phyloP scores from a whole-genome alignment of 164 flowering plant species.

The Tetracentron sinense region DNA sequence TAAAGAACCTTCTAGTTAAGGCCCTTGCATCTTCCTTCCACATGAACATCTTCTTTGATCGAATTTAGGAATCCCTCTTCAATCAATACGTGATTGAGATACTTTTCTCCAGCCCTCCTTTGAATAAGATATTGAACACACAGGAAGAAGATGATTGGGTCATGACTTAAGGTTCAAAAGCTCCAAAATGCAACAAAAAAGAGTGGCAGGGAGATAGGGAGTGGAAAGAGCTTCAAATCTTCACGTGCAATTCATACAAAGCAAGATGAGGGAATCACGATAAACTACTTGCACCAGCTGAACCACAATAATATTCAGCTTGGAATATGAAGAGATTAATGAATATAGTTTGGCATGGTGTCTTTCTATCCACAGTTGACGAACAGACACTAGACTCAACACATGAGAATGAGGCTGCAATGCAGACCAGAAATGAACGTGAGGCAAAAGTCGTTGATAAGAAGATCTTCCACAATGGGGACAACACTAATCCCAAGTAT shows the following conservation, averaged over 20 bases:
- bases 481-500: conserved; percentile 49
- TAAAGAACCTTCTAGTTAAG: conserved; percentile 52
- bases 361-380: conserved; percentile 50
- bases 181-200: conserved; percentile 30
- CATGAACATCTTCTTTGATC: conserved; percentile 50
- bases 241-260: conserved; percentile 25
- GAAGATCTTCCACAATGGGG: conserved; percentile 53
- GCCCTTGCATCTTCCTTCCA: conserved; percentile 53
- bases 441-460: conserved; percentile 58
- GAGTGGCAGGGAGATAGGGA: conserved; percentile 25
- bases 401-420: conserved; percentile 34
- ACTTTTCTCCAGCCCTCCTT: conserved; percentile 49
- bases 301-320: conserved; percentile 66
- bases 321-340: conserved; percentile 76
- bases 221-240: conserved; percentile 29
- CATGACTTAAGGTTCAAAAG: conserved; percentile 35
- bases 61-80: conserved; percentile 59
- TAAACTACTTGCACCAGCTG: conserved; percentile 57
- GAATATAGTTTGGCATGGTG: conserved; percentile 48
- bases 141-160: conserved; percentile 38
- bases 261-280: conserved; percentile 36
- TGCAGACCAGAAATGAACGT: conserved; percentile 43
- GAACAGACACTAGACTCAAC: conserved; percentile 33
- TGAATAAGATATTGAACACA: conserved; percentile 25
- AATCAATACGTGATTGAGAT: conserved; percentile 60